Evolutionary conservation across 1,284 basidiomycete species (phyloP).

Genomic region (Cryptococcus sp.): DNA sequence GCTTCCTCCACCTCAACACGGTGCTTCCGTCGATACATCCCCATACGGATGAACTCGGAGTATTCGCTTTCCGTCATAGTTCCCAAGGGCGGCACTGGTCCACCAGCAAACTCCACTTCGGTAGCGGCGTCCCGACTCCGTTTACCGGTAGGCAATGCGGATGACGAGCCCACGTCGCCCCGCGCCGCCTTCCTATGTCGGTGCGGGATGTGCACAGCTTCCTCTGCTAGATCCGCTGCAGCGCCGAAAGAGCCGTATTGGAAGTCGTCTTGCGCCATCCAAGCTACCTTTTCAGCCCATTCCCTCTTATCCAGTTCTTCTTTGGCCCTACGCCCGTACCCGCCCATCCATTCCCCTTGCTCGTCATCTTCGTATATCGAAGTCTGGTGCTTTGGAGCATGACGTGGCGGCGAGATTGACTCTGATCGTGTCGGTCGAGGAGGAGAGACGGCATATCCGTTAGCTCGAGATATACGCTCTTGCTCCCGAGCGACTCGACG

Average conservation of each 20-base stretch:
- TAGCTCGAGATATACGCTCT: conserved; percentile 36
- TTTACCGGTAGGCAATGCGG: conserved; percentile 1
- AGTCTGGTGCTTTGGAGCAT: conserved; percentile 4
- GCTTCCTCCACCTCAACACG: conserved; percentile 20
- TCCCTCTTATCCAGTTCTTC: conserved; percentile 23
- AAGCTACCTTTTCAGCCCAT: conserved; percentile 27
- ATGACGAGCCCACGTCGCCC: background rate
- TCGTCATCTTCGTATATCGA: conserved; percentile 6
- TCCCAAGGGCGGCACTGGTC: conserved; percentile 26
- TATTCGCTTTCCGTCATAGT: conserved; percentile 36
- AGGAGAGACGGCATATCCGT: conserved; percentile 31
- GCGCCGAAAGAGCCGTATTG: conserved; percentile 19
- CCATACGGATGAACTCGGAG: conserved; percentile 25
- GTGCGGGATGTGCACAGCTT: conserved; percentile 18
- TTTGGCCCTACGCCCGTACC: conserved; percentile 9
- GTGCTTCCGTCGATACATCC: conserved; percentile 26
- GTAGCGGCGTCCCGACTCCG: conserved; percentile 10
- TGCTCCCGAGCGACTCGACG: conserved; percentile 15
- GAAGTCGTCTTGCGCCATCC: conserved; percentile 16
- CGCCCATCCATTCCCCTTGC: conserved; percentile 19
- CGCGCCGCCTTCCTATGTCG: conserved; percentile 10
- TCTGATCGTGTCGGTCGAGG: conserved; percentile 21
- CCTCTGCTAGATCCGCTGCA: conserved; percentile 1
- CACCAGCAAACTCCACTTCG: conserved; percentile 18
- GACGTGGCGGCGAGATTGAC: conserved; percentile 31